These are phyloP conservation scores for Exserohilum rostratum DNA, from an alignment of 2,329 filamentous ascomycete species.

Conservation along the genomic window DNA sequence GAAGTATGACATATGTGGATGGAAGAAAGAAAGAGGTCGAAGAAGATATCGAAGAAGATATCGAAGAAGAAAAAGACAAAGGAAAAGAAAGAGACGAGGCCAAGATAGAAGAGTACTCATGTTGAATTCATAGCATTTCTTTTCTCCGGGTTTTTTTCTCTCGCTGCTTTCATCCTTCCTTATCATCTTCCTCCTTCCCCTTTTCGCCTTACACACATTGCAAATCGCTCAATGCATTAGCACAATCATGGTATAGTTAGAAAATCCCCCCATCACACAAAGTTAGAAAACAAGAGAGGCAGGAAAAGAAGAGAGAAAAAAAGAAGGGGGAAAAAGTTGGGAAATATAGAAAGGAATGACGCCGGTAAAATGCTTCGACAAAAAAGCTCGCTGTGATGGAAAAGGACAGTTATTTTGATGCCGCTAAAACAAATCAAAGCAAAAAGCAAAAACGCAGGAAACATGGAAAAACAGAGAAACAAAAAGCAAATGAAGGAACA, in stretches of 20 bases:
- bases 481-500: too few relatives aligned
- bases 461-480: neutral
- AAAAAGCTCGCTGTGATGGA: conserved; percentile 9
- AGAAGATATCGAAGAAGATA: too few relatives aligned
- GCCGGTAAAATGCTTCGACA: conserved; percentile 25
- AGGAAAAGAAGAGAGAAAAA: neutral
- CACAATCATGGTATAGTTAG: too few relatives aligned
- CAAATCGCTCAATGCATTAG: too few relatives aligned
- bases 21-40: too few relatives aligned
- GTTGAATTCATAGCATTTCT: too few relatives aligned
- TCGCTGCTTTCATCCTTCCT: neutral
- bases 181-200: too few relatives aligned
- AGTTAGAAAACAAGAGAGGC: neutral
- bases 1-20: too few relatives aligned
- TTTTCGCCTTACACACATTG: too few relatives aligned
- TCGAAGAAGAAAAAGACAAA: too few relatives aligned
- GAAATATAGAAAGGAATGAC: conserved; percentile 14
- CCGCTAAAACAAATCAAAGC: conserved; percentile 27
- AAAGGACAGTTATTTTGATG: conserved; percentile 26
- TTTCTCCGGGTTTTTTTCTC: neutral
- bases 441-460: neutral
- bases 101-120: too few relatives aligned
- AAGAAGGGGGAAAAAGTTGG: neutral
- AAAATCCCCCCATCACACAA: too few relatives aligned
- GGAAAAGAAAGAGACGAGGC: neutral